These are phyloP conservation scores for Pseudognaphalium luteoalbum DNA, from an alignment of 129 eudicot species.

Conservation along the genomic window DNA sequence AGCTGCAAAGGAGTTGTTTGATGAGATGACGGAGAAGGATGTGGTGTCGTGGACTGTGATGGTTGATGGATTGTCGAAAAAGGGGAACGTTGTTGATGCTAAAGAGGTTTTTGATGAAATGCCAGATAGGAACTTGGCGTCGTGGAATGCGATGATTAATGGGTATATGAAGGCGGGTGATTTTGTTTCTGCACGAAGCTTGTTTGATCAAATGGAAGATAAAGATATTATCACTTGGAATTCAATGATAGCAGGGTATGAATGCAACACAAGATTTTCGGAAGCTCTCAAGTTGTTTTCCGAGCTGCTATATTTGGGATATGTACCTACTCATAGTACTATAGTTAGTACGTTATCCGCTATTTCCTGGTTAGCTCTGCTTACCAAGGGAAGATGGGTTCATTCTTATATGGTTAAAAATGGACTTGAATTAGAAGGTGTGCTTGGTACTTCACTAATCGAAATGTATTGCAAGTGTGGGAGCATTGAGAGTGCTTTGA, in stretches of 20 bases:
- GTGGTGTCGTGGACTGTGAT: slow-evolving; percentile 45
- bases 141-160: slow-evolving; percentile 50
- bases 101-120: slow-evolving; percentile 40
- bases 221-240: slow-evolving; percentile 40
- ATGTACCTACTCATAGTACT: slow-evolving; percentile 42
- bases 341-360: slow-evolving; percentile 45
- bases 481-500: slow-evolving; percentile 38
- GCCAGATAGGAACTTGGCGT: slow-evolving; percentile 36
- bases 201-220: slow-evolving; percentile 40
- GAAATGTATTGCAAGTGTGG: slow-evolving; percentile 56
- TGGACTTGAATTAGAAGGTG: slow-evolving; percentile 33
- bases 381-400: slow-evolving; percentile 44
- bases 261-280: slow-evolving; percentile 25
- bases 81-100: slow-evolving; percentile 40
- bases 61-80: slow-evolving; percentile 45
- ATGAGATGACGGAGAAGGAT: slow-evolving; percentile 38
- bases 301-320: slow-evolving; percentile 26
- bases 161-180: slow-evolving; percentile 51
- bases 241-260: slow-evolving; percentile 46
- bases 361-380: slow-evolving; percentile 34
- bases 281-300: slow-evolving; percentile 42
- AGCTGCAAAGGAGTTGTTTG: slow-evolving; percentile 38
- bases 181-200: slow-evolving; percentile 21
- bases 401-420: slow-evolving; percentile 44
- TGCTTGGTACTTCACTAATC: slow-evolving; percentile 41